Percentiles rank a stretch among this genome's conserved stretches.
Evolutionary conservation across 2,329 filamentous ascomycete species (phyloP).

Genomic region (Mycosphaerella sp.): DNA sequence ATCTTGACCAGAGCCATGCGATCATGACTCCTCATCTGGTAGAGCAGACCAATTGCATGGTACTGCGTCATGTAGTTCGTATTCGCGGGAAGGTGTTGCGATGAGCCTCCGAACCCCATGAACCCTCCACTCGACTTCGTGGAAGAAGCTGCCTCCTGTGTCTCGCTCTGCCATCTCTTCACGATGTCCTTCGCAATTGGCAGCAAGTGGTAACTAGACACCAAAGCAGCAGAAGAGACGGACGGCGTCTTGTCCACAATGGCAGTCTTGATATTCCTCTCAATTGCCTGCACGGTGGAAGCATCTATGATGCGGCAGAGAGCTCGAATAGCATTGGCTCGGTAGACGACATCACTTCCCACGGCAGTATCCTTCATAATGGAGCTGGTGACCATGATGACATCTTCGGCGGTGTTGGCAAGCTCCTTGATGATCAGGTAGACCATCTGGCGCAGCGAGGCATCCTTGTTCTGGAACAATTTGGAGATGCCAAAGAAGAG

Average conservation of each 20-base stretch:
- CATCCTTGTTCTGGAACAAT: slow-evolving; percentile 99
- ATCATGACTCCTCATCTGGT: slow-evolving; percentile 96
- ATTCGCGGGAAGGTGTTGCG: slow-evolving; percentile 65
- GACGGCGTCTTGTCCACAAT: slow-evolving; percentile 99
- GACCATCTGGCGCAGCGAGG: slow-evolving; percentile 95
- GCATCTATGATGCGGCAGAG: slow-evolving; percentile 95
- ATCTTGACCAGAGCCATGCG: slow-evolving; percentile 99
- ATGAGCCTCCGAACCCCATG: slow-evolving; percentile 80
- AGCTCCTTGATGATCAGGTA: slow-evolving; percentile 98
- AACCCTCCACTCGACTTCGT: slow-evolving; percentile 87
- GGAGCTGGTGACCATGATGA: slow-evolving; percentile 99
- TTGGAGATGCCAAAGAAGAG: slow-evolving; percentile 99
- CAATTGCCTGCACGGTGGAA: slow-evolving; percentile 93
- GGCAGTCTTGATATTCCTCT: slow-evolving; percentile 96
- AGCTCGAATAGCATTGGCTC: slow-evolving; percentile 91
- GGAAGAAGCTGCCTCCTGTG: slow-evolving; percentile 88
- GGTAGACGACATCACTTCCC: slow-evolving; percentile 86
- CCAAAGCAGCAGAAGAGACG: slow-evolving; percentile 88
- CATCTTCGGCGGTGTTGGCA: slow-evolving; percentile 90
- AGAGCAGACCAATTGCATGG: slow-evolving; percentile 92
- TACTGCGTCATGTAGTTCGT: slow-evolving; percentile 98
- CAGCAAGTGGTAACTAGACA: slow-evolving; percentile 95
- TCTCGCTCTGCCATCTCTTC: slow-evolving; percentile 96
- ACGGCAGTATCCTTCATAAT: slow-evolving; percentile 99
- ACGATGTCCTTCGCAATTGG: slow-evolving; percentile 95